A percentile compares a stretch with the other conserved stretches of the same genome.
Evolutionary conservation across 495 filamentous ascomycete species (phyloP).

Genomic region (Lophiotrema nucula): DNA sequence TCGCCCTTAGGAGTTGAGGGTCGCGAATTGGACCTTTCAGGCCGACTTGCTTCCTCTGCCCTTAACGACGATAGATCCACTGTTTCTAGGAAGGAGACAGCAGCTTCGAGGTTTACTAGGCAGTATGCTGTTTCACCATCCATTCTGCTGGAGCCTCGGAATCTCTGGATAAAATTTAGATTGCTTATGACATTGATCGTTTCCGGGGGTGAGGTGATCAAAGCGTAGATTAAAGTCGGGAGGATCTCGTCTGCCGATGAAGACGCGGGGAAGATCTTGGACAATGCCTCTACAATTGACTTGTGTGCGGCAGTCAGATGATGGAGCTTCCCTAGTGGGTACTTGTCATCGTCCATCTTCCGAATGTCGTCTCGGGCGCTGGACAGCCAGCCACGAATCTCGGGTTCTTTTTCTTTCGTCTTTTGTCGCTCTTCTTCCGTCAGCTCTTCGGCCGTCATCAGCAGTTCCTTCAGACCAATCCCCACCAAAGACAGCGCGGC

Average conservation of each 20-base stretch:
- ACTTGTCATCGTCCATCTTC: constrained; percentile 82
- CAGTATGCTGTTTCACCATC: constrained; percentile 95
- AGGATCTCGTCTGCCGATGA: constrained; percentile 97
- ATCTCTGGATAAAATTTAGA: constrained; percentile 88
- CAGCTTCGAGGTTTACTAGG: constrained; percentile 91
- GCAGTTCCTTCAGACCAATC: constrained; percentile 82
- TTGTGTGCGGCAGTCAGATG: constrained; percentile 87
- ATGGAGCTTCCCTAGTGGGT: constrained; percentile 87
- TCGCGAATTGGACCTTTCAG: constrained; percentile 53
- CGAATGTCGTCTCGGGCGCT: constrained; percentile 70
- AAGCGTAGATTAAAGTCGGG: constrained; percentile 90
- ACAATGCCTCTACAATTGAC: constrained; percentile 86
- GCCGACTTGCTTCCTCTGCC: constrained; percentile 72
- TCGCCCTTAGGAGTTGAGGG: constrained; percentile 56
- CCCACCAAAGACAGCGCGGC: constrained; percentile 87
- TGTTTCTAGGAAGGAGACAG: constrained; percentile 94
- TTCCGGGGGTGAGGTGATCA: constrained; percentile 86
- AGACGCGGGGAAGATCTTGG: constrained; percentile 71
- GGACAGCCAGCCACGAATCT: constrained; percentile 70
- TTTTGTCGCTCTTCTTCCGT: constrained; percentile 47
- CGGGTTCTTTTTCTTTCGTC: constrained; percentile 61
- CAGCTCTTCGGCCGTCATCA: constrained; percentile 64
- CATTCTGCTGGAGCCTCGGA: constrained; percentile 80
- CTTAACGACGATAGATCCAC: constrained; percentile 90
- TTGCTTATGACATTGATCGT: constrained; percentile 90